These are phyloP conservation scores for Cornus florida DNA, from an alignment of 148 eudicot species.

Conservation along the genomic window DNA sequence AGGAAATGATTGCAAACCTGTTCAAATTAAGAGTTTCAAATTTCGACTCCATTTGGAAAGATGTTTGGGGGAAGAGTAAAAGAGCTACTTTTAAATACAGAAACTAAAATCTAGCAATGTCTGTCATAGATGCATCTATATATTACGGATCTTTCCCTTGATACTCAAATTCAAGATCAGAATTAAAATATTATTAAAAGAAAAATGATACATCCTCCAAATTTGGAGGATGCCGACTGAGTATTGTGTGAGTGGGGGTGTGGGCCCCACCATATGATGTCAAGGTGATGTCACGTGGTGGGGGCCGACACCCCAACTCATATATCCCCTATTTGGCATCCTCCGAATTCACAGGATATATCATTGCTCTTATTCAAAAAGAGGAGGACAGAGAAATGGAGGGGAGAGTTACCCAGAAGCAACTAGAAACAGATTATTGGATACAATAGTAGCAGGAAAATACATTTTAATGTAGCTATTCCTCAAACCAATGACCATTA, in stretches of 20 bases:
- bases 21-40: slow-evolving; percentile 3
- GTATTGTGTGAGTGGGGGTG: too few species aligned
- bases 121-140: neutral
- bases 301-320: too few species aligned
- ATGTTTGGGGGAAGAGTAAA: neutral
- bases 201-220: too few species aligned
- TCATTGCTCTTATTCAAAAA: too few species aligned
- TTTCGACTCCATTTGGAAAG: neutral
- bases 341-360: too few species aligned
- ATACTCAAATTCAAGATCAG: neutral
- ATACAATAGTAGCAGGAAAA: neutral
- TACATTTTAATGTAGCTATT: neutral
- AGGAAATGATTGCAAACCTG: slow-evolving; percentile 50
- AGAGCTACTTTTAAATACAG: neutral
- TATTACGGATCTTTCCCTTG: neutral
- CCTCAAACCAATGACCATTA: neutral
- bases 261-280: too few species aligned
- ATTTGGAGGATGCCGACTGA: too few species aligned
- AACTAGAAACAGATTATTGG: neutral
- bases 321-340: too few species aligned
- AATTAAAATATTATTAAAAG: too few species aligned
- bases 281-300: too few species aligned
- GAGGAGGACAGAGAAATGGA: neutral
- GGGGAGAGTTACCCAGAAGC: neutral
- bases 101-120: neutral